Evolutionary conservation across 1,284 basidiomycete genomes (phyloP).

Genomic region (Taiwanofungus camphoratus): DNA sequence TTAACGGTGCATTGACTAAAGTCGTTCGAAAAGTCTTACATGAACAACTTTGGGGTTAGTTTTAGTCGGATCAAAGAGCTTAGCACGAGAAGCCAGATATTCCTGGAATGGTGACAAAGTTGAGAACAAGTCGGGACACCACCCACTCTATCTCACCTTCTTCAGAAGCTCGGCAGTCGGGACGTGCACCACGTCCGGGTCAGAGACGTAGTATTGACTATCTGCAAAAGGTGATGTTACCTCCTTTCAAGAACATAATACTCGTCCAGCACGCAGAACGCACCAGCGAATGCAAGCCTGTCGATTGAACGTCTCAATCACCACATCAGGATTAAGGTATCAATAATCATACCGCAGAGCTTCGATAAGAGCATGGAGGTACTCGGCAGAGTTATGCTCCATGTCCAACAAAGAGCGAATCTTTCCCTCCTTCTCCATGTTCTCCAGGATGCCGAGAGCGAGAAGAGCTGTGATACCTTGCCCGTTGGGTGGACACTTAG

Average conservation of each 20-base stretch:
- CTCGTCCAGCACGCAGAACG: conserved; percentile 8
- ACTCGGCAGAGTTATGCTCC: conserved; percentile 85
- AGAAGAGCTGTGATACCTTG: conserved; percentile 91
- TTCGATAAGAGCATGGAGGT: conserved; percentile 87
- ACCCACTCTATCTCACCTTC: conserved; percentile 44
- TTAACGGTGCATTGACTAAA: not conserved
- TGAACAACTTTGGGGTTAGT: conserved; percentile 65
- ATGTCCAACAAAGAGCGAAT: conserved; percentile 68
- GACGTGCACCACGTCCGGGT: conserved; percentile 71
- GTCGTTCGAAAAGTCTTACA: conserved; percentile 33
- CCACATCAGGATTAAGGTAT: not conserved
- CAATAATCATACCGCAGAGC: conserved; percentile 55
- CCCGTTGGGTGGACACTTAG: conserved; percentile 89
- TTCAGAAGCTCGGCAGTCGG: conserved; percentile 77
- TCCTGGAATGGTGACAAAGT: conserved; percentile 41
- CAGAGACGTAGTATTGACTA: conserved; percentile 83
- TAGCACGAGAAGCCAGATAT: conserved; percentile 79
- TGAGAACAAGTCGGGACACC: no score
- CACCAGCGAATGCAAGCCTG: conserved; percentile 75
- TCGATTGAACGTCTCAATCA: conserved; percentile 15
- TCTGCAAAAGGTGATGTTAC: conserved; percentile 39
- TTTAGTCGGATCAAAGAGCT: conserved; percentile 67
- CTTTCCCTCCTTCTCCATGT: conserved; percentile 70
- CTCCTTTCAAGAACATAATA: not conserved
- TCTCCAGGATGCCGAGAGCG: conserved; percentile 89